phyloP scores from a whole-genome alignment of 169 alveolate species.

The Plasmodium blacklocki region DNA sequence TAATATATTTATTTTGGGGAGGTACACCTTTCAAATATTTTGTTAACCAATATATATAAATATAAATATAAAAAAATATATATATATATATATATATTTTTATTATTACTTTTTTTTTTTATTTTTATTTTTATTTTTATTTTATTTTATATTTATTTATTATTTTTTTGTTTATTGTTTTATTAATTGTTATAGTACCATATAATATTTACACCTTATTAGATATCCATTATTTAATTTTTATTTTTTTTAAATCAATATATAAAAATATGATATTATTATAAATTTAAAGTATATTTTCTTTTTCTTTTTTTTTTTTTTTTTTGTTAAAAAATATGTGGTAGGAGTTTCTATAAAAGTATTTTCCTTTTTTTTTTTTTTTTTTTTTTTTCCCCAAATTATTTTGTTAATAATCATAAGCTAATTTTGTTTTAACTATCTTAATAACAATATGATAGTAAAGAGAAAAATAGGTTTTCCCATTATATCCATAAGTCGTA shows the following conservation, averaged over 20 bases:
- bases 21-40: too few species aligned
- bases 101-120: constrained; percentile 7
- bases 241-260: background rate
- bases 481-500: too few species aligned
- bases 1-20: too few species aligned
- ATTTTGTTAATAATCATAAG: too few species aligned
- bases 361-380: too few species aligned
- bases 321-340: too few species aligned
- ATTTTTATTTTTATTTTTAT: background rate
- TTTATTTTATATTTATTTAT: background rate
- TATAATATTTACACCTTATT: background rate
- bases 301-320: background rate
- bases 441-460: too few species aligned
- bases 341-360: too few species aligned
- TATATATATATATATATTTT: background rate
- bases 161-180: constrained; percentile 10
- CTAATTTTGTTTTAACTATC: too few species aligned
- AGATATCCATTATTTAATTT: background rate
- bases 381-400: too few species aligned
- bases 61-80: background rate
- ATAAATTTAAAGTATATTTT: background rate
- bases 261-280: background rate
- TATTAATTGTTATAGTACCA: background rate
- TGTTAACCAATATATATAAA: background rate
- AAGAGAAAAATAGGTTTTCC: too few species aligned